phyloP scores from a whole-genome alignment of 2,329 filamentous ascomycete species.

The Aureobasidium pullulans region DNA sequence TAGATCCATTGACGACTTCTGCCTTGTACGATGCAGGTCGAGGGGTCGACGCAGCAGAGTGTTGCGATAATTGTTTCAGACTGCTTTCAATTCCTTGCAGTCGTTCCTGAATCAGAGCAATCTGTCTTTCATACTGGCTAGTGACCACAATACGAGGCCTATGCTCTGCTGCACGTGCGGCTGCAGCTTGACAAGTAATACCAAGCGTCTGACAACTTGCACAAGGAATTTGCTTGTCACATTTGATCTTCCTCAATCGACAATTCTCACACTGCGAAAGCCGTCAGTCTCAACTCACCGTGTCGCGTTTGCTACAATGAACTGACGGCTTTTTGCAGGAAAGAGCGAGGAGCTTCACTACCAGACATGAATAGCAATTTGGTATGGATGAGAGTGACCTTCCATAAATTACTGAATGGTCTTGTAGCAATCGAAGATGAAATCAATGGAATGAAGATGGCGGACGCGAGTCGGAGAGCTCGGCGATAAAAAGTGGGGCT shows the following conservation, averaged over 20 bases:
- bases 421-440: neutral
- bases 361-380: neutral
- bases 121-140: constrained; percentile 11
- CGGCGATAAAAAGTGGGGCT: neutral
- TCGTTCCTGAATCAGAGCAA: constrained; percentile 12
- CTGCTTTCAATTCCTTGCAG: constrained; percentile 12
- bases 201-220: constrained; percentile 13
- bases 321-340: constrained; percentile 12
- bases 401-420: neutral
- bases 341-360: neutral
- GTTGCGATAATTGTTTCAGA: neutral
- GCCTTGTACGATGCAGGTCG: fast-evolving
- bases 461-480: neutral
- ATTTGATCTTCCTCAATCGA: constrained; percentile 16
- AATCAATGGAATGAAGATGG: neutral
- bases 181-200: constrained; percentile 12
- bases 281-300: constrained; percentile 3
- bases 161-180: neutral
- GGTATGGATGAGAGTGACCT: no score
- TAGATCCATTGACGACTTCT: neutral
- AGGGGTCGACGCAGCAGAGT: neutral
- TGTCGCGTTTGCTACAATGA: neutral
- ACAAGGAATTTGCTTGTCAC: constrained; percentile 14
- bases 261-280: constrained; percentile 15
- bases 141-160: constrained; percentile 4